phyloP scores from a whole-genome alignment of 2,329 filamentous ascomycete species.

The Scopulariopsis brevicaulis region DNA sequence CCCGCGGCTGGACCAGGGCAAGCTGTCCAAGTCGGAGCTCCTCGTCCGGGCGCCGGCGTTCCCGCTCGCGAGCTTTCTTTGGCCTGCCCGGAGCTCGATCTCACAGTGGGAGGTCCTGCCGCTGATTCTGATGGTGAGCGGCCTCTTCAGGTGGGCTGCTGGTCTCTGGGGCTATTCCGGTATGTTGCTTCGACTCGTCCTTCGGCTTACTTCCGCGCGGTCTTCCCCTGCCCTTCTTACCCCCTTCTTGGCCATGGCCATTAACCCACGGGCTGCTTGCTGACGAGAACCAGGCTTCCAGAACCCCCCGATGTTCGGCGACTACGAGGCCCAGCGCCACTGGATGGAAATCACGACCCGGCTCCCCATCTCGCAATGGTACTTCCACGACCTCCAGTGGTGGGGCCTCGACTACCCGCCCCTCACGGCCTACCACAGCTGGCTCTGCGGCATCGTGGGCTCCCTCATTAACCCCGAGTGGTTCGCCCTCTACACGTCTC shows the following conservation, averaged over 20 bases:
- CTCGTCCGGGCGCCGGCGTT: conserved; percentile 59
- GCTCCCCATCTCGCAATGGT: conserved; percentile 88
- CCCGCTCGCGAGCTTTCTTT: conserved; percentile 86
- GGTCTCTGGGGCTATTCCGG: conserved; percentile 94
- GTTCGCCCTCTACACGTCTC: conserved; percentile 78
- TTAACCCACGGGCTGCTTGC: background rate
- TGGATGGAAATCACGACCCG: conserved; percentile 97
- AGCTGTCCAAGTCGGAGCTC: conserved; percentile 23
- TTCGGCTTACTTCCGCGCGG: background rate
- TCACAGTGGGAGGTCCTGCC: conserved; percentile 92
- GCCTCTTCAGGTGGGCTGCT: conserved; percentile 85
- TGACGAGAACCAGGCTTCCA: conserved; percentile 47
- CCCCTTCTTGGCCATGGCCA: background rate
- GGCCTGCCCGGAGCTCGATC: conserved; percentile 72
- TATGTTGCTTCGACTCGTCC: conserved; percentile 32
- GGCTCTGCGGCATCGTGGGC: conserved; percentile 83
- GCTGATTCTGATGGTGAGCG: conserved; percentile 77
- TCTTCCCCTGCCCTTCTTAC: background rate
- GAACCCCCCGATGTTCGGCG: conserved; percentile 82
- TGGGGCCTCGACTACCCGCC: conserved; percentile 98
- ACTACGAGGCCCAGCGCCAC: conserved; percentile 95
- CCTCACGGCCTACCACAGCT: conserved; percentile 96
- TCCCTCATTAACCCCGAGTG: conserved; percentile 67
- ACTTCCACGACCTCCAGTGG: conserved; percentile 92
- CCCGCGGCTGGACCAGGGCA: conserved; percentile 35